A percentile compares a stretch with the other conserved stretches of the same genome.
Evolutionary conservation across 805 yeast genomes (phyloP).

Genomic region (Tetrapisispora nanseiensis): DNA sequence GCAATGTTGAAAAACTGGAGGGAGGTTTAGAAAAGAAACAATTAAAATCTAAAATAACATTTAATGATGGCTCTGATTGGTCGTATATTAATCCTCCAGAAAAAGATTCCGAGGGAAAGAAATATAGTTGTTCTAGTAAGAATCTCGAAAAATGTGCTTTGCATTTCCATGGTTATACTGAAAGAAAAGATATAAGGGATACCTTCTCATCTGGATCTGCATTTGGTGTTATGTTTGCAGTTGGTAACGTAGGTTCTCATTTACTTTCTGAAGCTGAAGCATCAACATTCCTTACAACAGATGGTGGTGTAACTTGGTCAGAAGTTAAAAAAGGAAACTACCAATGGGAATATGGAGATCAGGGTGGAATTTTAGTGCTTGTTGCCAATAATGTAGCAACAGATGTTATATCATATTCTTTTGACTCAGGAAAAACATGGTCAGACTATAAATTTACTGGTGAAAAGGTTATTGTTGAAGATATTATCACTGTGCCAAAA

Average conservation of each 20-base stretch:
- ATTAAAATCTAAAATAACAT: conserved; percentile 65
- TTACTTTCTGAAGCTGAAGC: conserved; percentile 43
- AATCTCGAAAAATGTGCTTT: conserved; percentile 58
- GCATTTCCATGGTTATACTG: conserved; percentile 85
- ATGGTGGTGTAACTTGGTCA: conserved; percentile 86
- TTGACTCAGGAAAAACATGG: conserved; percentile 81
- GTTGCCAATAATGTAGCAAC: conserved; percentile 54
- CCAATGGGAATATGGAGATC: conserved; percentile 96
- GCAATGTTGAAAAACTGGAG: conserved; percentile 39
- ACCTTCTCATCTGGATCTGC: conserved; percentile 85
- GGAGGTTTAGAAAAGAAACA: conserved; percentile 36
- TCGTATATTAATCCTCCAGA: conserved; percentile 57
- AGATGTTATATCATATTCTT: conserved; percentile 50
- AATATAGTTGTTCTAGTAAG: conserved; percentile 42
- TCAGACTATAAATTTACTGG: conserved; percentile 50
- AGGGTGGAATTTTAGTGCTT: conserved; percentile 75
- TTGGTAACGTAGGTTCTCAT: conserved; percentile 79
- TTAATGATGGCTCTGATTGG: conserved; percentile 92
- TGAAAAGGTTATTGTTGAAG: conserved; percentile 46
- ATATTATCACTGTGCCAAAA: conserved; percentile 81
- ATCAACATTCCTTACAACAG: conserved; percentile 70
- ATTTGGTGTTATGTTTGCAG: conserved; percentile 76
- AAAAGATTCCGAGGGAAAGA: conserved; percentile 49
- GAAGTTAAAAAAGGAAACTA: conserved; percentile 64
- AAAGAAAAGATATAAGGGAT: conserved; percentile 73